Base-by-base conservation (phyloP, 75 land plant species). In the Sequoia sempervirens region DNA sequence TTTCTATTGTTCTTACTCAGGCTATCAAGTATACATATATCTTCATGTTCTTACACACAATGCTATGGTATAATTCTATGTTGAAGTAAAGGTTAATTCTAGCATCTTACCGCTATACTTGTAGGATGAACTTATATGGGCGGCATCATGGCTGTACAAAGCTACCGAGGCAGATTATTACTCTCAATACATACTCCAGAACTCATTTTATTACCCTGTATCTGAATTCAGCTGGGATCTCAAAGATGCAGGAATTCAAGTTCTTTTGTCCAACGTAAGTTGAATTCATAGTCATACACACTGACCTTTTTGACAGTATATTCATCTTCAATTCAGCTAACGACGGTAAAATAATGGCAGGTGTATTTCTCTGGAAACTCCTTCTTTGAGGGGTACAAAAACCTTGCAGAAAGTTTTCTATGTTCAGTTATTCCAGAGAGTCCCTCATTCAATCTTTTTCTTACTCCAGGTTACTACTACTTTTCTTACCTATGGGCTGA, bases 1-100 rank as follows among this genome's bases (percentile, higher is more conserved):
- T 23, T 95, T 94, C 88, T 96, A 96, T 84, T 96, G 98, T 87
- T 96, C 98, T n/a, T 95, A 61, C 84, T 96, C 98, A 5, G 98
- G 98, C 76, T 95, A 91, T 81, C 83, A 93, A 80, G 98, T 96
- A 85, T 75, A 80, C 81, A 28, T 61, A 61, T 83, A 15, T 30
- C 45, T 34, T 26, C 84, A 68, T 26, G 6, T 18, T 2, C 32
- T 30, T 28, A 17, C 84, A 79, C 23, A 30, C 13, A 43, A 41
- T 28, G 20, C 26, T 82, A 32, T 26, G 18, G 41, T 75, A 38
- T 18, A 37, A 18, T 14, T 38, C 7, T 38, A 2, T 75, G 28
- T 75, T 75, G 43, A 75, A 73, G 78, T 38, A 75, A 43, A 9
- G 46, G 9, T 23, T 40, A 45, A 43, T 12, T 78, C 32, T 78